Base-by-base conservation (phyloP, 2,329 filamentous ascomycete species). In the Leptoxyphium fumago region DNA sequence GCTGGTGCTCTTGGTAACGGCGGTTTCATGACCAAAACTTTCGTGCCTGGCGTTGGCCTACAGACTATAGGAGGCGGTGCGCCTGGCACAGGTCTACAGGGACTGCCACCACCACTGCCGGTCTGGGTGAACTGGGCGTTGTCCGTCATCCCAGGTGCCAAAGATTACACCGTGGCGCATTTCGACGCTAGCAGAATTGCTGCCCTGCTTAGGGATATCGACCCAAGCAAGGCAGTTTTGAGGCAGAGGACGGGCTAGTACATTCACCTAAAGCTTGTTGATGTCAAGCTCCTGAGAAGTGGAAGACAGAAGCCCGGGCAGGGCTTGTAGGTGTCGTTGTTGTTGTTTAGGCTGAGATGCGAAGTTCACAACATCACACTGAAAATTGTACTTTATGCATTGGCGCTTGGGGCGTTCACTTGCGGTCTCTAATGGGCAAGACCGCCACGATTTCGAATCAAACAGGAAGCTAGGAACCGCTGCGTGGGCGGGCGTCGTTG, bases 131-230 rank as follows among this genome's bases (percentile, higher is more conserved):
- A 72, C 30, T 71, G 73, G 51, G 62, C 78, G 28, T 46, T 56
- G 5, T 52, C 39, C 26, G 48, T 53, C 17, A 80, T 93, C 10
- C 87, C 87, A 0, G 71, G 77, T 1, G 74, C 83, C 1, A 75
- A 82, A 18, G 71, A 76, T 7, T 95, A 93, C 62, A 77, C 79
- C 43, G 75, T 77, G 15, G 74, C 77, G 34, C 74, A 78, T 10
- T 81, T 94, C 54, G 82, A 75, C 49, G 67, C 86, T 0, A 69
- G 77, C 29, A 78, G 74, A 46, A 70, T 95, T 65, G 80, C 91
- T 6, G 74, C 77, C 29, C 68, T 95, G 36, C 68, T 98, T 17
- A 74, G 78, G 29, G 73, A 77, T 43, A 77, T 81, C 6, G 68
- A 75, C 18, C 69, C 91, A 17, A 48, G 42, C 39, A 45, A 45